Evolutionary conservation across 1,139 yeast species (phyloP), one percentile per base, ranked within the genome.

Genomic region (Kurtzmaniella natalensis): DNA sequence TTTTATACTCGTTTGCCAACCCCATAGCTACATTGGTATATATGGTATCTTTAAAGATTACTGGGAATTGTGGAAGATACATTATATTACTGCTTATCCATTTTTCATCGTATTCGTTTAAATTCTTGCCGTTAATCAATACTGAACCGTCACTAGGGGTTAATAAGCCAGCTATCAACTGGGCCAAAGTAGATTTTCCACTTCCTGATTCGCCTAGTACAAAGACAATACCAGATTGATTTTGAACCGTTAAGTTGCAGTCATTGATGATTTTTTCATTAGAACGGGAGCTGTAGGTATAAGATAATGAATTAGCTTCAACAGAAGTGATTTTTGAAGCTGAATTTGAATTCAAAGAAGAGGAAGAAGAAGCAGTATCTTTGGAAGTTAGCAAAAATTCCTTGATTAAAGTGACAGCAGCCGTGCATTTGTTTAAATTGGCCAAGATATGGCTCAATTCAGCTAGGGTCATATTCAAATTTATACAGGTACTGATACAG

Each of bases 201-300:
- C 92, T 79, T 0, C 98, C 98, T 0, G 96, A 87, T 40, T 71
- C 69, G 0, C 98, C 98, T 32, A 92, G 72, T 2, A 92, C 55
- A 47, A 76, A 89, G 3, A 80, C 77, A 14, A 75, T 51, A 25
- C 61, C 47, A 1, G 24, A 11, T 18, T 19, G 9, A 8, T 24
- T 24, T 24, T 24, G 6, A 11, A 28, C 3, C 7, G 4, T 17
- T 8, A n/a, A 18, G 14, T 17, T 17, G 7, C 8, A 10, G 11
- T 17, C 4, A 8, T 26, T 14, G 7, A 26, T 8, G 8, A 17
- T 21, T n/a, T 26, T 17, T 14, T 17, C 15, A 4, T 17, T n/a
- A 17, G 20, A 9, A 7, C 74, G 70, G 0, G 73, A 55, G 5
- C 63, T 56, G 21, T 89, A 59, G 1, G 48, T 44, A 27, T 84